Conservation (phyloP, 2,329 filamentous ascomycete species). For the Aspergillus tanneri region DNA sequence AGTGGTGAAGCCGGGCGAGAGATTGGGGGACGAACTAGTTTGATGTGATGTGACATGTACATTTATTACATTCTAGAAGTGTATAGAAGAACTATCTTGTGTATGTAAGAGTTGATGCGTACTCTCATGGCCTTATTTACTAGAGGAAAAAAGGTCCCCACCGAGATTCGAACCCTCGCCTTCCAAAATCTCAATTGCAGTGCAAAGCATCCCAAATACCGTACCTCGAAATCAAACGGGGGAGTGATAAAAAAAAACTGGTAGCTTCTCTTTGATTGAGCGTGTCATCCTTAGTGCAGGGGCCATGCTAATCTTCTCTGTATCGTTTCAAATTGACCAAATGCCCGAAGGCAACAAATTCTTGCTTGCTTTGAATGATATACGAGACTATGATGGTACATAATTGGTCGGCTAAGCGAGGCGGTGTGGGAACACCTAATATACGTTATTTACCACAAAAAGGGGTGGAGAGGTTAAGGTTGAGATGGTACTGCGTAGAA, state of each 20-base stretch:
- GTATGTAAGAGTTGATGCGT: not conserved
- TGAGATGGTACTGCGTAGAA: no score
- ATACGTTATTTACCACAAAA: not conserved
- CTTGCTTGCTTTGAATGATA: no score
- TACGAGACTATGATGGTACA: not conserved
- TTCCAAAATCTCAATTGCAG: not conserved
- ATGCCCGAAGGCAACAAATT: slow-evolving; percentile 53
- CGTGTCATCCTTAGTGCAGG: slow-evolving; percentile 93
- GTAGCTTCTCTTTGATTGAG: slow-evolving; percentile 76
- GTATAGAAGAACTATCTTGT: slow-evolving; percentile 6
- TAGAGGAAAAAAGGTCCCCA: not conserved
- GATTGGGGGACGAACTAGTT: slow-evolving; percentile 84
- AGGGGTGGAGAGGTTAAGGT: not conserved
- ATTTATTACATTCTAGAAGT: slow-evolving; percentile 6
- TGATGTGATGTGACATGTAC: slow-evolving; percentile 64
- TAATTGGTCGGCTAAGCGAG: not conserved
- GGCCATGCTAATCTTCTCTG: slow-evolving; percentile 82
- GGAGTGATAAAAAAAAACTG: slow-evolving; percentile 58
- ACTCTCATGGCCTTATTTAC: no score
- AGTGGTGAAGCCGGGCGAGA: slow-evolving; percentile 89
- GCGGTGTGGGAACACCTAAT: not conserved
- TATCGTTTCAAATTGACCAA: slow-evolving; percentile 68
- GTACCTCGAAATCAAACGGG: slow-evolving; percentile 17
- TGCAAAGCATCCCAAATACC: not conserved
- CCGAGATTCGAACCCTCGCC: not conserved